phyloP scores from a whole-genome alignment of 345 rosid genomes.

The Dovyalis caffra region DNA sequence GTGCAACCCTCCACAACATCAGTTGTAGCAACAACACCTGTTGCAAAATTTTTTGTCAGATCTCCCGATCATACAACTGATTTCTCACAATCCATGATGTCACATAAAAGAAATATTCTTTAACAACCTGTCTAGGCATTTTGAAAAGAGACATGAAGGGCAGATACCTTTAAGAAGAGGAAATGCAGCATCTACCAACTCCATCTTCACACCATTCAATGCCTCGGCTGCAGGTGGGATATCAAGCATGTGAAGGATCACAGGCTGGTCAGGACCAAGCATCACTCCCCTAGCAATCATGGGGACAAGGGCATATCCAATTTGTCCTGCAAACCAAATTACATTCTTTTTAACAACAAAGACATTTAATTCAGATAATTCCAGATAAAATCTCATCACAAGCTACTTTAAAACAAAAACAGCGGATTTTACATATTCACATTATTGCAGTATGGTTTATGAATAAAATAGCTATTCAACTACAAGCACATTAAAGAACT shows the following conservation, averaged over 20 bases:
- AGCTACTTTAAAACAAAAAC: too few species aligned
- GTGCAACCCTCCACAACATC: slow-evolving; percentile 96
- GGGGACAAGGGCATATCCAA: slow-evolving; percentile 98
- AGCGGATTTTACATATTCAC: neutral
- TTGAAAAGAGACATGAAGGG: neutral
- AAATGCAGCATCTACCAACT: slow-evolving; percentile 93
- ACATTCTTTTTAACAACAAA: neutral
- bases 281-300: slow-evolving; percentile 98
- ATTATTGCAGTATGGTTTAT: neutral
- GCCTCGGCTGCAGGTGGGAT: slow-evolving; percentile 98
- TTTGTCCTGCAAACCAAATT: slow-evolving; percentile 70
- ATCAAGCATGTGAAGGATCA: slow-evolving; percentile 98
- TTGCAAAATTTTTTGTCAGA: slow-evolving; percentile 15
- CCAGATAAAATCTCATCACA: too few species aligned
- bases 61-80: slow-evolving; percentile 10
- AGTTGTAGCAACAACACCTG: slow-evolving; percentile 98
- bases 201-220: slow-evolving; percentile 96
- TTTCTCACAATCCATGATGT: neutral
- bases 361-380: too few species aligned
- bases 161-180: slow-evolving; percentile 87
- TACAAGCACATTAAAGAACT: neutral
- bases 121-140: neutral
- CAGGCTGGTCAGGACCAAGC: slow-evolving; percentile 98
- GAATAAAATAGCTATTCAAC: neutral
- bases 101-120: neutral